A percentile compares a stretch with the other conserved stretches of the same genome.
Evolutionary conservation across 2,329 filamentous ascomycete genomes (phyloP).

Genomic region (Xylariaceae sp.): DNA sequence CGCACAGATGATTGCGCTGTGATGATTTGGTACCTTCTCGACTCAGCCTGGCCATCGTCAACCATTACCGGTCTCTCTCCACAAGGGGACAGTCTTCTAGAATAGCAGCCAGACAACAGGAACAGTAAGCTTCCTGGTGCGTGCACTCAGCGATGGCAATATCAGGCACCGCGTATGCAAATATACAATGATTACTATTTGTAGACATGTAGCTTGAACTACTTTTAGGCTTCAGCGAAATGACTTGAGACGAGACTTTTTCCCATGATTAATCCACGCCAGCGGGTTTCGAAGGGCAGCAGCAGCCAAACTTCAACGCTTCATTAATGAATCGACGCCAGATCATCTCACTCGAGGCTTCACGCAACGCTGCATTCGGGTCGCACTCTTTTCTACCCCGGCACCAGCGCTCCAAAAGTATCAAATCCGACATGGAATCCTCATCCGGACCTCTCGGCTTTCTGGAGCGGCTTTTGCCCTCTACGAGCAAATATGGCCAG

Average conservation of each 20-base stretch:
- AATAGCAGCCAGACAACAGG: background rate
- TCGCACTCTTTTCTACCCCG: constrained; percentile 12
- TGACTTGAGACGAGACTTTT: background rate
- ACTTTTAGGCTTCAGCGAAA: background rate
- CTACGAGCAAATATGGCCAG: constrained; percentile 13
- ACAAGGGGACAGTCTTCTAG: background rate
- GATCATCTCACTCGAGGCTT: constrained; percentile 15
- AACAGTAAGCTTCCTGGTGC: background rate
- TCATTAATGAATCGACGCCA: constrained; percentile 18
- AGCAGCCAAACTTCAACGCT: background rate
- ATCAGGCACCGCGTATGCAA: background rate
- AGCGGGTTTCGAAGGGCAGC: background rate
- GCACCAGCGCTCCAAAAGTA: constrained; percentile 2
- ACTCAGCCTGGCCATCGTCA: too few relatives aligned
- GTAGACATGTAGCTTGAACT: background rate
- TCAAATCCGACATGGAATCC: constrained; percentile 9
- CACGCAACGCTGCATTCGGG: constrained; percentile 17
- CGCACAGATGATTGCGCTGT: too few relatives aligned
- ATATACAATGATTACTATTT: constrained; percentile 1
- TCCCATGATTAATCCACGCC: background rate
- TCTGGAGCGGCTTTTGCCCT: constrained; percentile 16
- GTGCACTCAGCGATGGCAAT: background rate
- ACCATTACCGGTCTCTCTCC: too few relatives aligned
- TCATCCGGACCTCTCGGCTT: background rate
- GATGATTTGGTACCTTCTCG: too few relatives aligned